Evolutionary conservation across 345 rosid species (phyloP), one percentile per base, ranked within the genome.

Genomic region (Eucalyptus decipiens): DNA sequence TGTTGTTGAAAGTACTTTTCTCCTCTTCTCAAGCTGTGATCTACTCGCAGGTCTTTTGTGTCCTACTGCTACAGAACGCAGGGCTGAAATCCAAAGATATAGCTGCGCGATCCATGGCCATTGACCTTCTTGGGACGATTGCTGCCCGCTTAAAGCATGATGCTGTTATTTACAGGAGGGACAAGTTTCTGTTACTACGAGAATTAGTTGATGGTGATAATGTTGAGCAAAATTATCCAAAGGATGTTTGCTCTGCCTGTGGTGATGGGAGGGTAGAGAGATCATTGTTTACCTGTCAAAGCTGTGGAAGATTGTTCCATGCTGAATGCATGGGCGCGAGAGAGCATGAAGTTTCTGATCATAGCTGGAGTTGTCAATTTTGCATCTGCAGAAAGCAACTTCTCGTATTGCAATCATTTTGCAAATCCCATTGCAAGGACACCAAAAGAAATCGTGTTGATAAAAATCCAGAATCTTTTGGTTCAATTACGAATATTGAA

Each of bases 41-140:
- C 89, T 88, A 51, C 89, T 88, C 91, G 95, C 97, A 98, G 99
- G 99, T 98, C 89, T 98, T 98, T 72, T 98, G 99, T 58, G 99
- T 98, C 91, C 93, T 98, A 88, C 95, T 97, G 85, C 96, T 98
- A 48, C 98, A 98, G 91, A 98, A 98, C 92, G 99, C 99, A 72
- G 99, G 99, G 89, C 93, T 95, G 89, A 97, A 98, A 93, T 98
- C 99, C 81, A 98, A 97, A 93, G 99, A 98, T 87, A 89, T 93
- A 37, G 92, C 99, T 89, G 99, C 96, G 24, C 96, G 99, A 65
- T 94, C 95, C 85, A 93, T 97, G 99, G 98, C 99, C 93, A 98
- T 98, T 90, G 99, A 98, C 88, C 92, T 98, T 91, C 95, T 98
- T 80, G 99, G 99, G 89, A 95, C 96, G 58, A 94, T 98, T 91